These are phyloP conservation scores for Nigrospora sphaerica DNA, from an alignment of 2,329 filamentous ascomycete species.

Conservation along the genomic window DNA sequence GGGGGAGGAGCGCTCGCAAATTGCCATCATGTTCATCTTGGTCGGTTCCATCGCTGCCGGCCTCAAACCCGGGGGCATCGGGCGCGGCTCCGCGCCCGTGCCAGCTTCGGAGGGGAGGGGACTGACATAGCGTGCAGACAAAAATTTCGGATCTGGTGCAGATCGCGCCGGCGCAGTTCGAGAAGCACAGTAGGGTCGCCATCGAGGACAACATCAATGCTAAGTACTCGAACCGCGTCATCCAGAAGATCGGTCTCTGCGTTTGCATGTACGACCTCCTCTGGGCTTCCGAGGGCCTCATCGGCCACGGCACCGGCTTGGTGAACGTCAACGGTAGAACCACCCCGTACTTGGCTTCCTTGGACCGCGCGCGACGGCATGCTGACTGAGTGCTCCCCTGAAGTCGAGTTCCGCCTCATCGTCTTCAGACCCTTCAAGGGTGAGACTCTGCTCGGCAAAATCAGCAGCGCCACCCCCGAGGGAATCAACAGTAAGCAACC, in stretches of 20 bases:
- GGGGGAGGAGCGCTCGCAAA: too few relatives aligned
- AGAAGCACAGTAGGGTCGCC: conserved; percentile 71
- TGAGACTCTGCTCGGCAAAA: conserved; percentile 81
- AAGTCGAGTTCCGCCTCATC: conserved; percentile 86
- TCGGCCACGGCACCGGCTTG: conserved; percentile 84
- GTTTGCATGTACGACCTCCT: conserved; percentile 89
- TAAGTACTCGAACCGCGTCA: conserved; percentile 89
- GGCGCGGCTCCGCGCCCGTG: too few relatives aligned
- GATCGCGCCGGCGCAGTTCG: conserved; percentile 83
- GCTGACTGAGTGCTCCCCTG: background rate
- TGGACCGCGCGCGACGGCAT: background rate
- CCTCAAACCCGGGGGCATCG: too few relatives aligned
- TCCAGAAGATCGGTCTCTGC: conserved; percentile 90
- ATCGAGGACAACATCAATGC: conserved; percentile 96
- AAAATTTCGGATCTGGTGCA: conserved; percentile 93
- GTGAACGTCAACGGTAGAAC: conserved; percentile 84
- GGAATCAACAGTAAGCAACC: conserved; percentile 59
- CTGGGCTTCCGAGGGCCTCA: conserved; percentile 84
- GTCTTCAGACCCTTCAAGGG: conserved; percentile 96
- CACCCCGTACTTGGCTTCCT: background rate
- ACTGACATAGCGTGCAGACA: conserved; percentile 47
- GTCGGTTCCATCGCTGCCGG: too few relatives aligned
- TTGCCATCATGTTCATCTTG: too few relatives aligned
- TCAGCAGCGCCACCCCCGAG: conserved; percentile 63
- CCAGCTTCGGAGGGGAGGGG: too few relatives aligned